Evolutionary conservation across 176 grass and related monocot species (phyloP), one percentile per base, ranked within the genome.

Genomic region (Microstegium vimineum): DNA sequence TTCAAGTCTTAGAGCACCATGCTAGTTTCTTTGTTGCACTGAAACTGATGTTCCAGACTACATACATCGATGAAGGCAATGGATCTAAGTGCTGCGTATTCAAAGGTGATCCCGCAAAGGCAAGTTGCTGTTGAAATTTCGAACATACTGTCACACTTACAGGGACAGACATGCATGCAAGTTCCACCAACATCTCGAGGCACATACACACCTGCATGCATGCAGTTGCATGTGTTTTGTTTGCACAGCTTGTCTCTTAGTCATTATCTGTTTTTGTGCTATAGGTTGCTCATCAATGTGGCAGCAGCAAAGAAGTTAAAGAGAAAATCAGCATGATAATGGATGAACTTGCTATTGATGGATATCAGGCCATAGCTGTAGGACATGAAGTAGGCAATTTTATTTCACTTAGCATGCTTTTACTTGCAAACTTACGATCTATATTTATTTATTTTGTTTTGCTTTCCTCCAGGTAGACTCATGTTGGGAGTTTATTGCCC

Each of bases 351-450:
- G 59, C 84, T 80, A 42, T 78, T 77, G 89, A 84, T 74, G 89
- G 84, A 42, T 90, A 87, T 83, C 83, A 90, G 38, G 47, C 89
- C 73, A 74, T 90, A 87, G 84, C 84, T 51, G 81, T 90, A 81
- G 89, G 75, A 41, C 80, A 74, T 68, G 77, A 87, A 85, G 74
- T 90, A 27, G 4, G 75, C 47, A 83, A 74, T 59, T 84, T 15
- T 36, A 78, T 66, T 57, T 65, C 12, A 4, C 17, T 45, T 73
- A 74, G n/a, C 4, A 60, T 16, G n/a, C 47, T 79, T 7, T 46
- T 32, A 22, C 22, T 14, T 47, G 51, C 30, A 74, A 82, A 75
- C 20, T 45, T 86, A 72, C 28, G 30, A 13, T 51, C 17, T 56
- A 14, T 59, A 18, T 20, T 89, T 32, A 62, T 79, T 66, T 83